Evolutionary conservation across 164 flowering plant species (phyloP).

Genomic region (Taxillus chinensis): DNA sequence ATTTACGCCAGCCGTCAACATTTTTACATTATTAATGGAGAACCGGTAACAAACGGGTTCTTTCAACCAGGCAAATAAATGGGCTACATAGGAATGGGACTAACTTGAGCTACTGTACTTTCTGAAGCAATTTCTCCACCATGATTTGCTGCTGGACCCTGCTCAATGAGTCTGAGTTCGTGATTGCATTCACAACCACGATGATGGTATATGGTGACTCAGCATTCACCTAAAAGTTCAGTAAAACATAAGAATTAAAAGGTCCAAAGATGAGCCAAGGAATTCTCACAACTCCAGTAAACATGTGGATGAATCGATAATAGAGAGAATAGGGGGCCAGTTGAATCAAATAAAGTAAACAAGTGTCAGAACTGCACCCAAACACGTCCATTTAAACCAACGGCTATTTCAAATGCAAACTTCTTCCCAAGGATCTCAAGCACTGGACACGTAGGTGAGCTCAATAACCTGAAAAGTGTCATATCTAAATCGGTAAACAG

Average conservation of each 20-base stretch:
- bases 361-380: constrained; percentile 48
- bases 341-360: neutral
- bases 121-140: constrained; percentile 72
- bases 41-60: no score
- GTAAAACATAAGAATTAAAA: no score
- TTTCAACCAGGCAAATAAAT: no score
- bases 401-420: constrained; percentile 86
- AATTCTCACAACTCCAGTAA: no score
- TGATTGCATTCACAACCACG: constrained; percentile 64
- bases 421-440: constrained; percentile 88
- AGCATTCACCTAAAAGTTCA: constrained; percentile 60
- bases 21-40: no score
- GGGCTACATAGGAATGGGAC: neutral
- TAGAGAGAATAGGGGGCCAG: neutral
- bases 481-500: no score
- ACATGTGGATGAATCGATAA: no score
- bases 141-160: constrained; percentile 61
- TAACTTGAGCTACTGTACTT: constrained; percentile 25
- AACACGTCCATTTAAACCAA: constrained; percentile 91
- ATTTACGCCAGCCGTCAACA: no score
- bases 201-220: constrained; percentile 47
- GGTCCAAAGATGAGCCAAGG: no score
- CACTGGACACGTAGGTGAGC: constrained; percentile 89
- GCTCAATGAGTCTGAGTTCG: constrained; percentile 62
- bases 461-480: constrained; percentile 47